Percentiles rank a stretch among this genome's conserved stretches.
phyloP scores from a whole-genome alignment of 306 rosid genomes.

The peach (Prunus persica) region DNA sequence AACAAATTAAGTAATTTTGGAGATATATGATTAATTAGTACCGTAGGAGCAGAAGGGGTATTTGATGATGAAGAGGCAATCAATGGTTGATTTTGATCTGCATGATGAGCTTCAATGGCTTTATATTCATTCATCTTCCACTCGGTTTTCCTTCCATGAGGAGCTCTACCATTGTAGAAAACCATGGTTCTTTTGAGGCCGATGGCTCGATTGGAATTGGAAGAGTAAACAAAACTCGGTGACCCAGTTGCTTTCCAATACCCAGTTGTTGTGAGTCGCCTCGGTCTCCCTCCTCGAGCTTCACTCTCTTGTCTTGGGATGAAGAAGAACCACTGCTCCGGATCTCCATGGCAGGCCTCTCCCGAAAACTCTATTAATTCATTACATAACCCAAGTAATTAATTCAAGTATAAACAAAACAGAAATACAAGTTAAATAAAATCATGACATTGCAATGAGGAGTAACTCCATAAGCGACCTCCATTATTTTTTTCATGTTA shows the following conservation, averaged over 20 bases:
- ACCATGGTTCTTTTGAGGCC: slow-evolving; percentile 85
- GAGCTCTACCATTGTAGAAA: slow-evolving; percentile 81
- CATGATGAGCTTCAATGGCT: slow-evolving; percentile 30
- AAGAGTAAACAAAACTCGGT: slow-evolving; percentile 63
- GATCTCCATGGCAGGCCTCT: slow-evolving; percentile 51
- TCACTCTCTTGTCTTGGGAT: slow-evolving; percentile 76
- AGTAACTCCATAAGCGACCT: no score
- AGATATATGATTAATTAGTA: background rate
- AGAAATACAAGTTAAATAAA: background rate
- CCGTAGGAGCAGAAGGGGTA: background rate
- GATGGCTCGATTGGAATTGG: slow-evolving; percentile 39
- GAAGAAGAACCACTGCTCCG: slow-evolving; percentile 90
- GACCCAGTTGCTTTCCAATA: slow-evolving; percentile 96
- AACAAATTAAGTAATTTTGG: no score
- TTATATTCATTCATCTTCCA: slow-evolving; percentile 97
- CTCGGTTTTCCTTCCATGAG: slow-evolving; percentile 66
- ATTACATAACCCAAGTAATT: background rate
- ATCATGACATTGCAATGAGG: no score
- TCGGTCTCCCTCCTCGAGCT: slow-evolving; percentile 87
- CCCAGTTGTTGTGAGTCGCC: slow-evolving; percentile 61
- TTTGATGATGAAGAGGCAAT: slow-evolving; percentile 25
- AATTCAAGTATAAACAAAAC: background rate
- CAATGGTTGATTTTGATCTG: background rate
- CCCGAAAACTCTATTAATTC: slow-evolving; percentile 55
- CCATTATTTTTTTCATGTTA: no score